Conservation (phyloP, 208 protist genomes). For the Wallacemonas collosoma region DNA sequence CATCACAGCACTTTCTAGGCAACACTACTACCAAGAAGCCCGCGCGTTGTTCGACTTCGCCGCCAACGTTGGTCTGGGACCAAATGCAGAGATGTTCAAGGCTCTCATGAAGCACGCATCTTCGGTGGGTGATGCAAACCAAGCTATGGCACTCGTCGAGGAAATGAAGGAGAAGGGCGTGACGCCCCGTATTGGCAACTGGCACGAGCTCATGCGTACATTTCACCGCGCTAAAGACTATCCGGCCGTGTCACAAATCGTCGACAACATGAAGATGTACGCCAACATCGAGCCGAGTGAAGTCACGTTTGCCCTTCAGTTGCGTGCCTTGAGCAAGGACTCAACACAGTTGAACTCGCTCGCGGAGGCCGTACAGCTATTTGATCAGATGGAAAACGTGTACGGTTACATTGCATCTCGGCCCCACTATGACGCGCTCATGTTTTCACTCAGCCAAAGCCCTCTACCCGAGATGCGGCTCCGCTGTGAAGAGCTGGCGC, state of each 20-base stretch:
- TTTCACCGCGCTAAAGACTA: constrained; percentile 88
- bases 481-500: constrained; percentile 81
- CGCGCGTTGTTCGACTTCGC: constrained; percentile 80
- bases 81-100: constrained; percentile 82
- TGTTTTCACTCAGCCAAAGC: constrained; percentile 83
- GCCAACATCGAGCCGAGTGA: constrained; percentile 93
- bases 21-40: constrained; percentile 62
- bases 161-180: constrained; percentile 88
- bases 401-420: constrained; percentile 87
- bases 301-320: constrained; percentile 80
- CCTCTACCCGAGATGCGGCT: constrained; percentile 79
- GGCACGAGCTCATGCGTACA: constrained; percentile 89
- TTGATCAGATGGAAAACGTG: constrained; percentile 93
- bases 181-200: constrained; percentile 90
- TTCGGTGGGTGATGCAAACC: constrained; percentile 59
- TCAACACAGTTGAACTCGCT: constrained; percentile 73
- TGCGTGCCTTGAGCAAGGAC: constrained; percentile 79
- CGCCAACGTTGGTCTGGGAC: constrained; percentile 61
- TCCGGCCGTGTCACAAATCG: constrained; percentile 76
- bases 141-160: constrained; percentile 82
- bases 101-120: constrained; percentile 79
- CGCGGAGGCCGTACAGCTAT: constrained; percentile 83
- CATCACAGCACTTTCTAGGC: constrained; percentile 65
- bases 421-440: constrained; percentile 85
- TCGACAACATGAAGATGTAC: constrained; percentile 93